Conservation (phyloP, 2,329 filamentous ascomycete genomes). For the Microsporum canis region DNA sequence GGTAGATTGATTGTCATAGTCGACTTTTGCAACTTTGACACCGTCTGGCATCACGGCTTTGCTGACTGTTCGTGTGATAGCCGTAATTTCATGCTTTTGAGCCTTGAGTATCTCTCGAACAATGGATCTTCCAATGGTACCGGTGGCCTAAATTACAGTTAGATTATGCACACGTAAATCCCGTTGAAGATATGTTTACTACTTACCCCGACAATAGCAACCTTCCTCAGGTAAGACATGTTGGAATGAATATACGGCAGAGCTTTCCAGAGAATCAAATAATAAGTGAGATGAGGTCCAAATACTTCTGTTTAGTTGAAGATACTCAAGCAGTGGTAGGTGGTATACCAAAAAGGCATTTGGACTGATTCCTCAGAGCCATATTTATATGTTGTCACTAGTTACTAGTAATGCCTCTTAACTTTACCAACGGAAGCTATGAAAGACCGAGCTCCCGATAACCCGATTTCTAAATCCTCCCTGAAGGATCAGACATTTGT, state of each 20-base stretch:
- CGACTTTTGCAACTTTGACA: constrained; percentile 33
- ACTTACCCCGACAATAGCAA: constrained; percentile 2
- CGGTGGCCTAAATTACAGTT: constrained; percentile 22
- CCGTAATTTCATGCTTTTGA: constrained; percentile 43
- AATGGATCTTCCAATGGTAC: constrained; percentile 24
- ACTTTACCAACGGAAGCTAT: background rate
- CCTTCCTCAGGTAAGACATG: background rate
- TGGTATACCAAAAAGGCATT: background rate
- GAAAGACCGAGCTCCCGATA: background rate
- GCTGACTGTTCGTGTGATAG: constrained; percentile 39
- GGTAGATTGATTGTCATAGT: constrained; percentile 39
- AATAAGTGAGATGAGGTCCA: background rate
- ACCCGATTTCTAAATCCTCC: background rate
- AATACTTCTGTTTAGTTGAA: background rate
- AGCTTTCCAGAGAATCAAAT: background rate
- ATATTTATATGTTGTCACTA: background rate
- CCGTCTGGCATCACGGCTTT: constrained; percentile 35
- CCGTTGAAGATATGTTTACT: background rate
- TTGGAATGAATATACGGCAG: background rate
- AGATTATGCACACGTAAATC: background rate
- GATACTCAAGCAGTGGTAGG: background rate
- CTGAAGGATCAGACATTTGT: background rate
- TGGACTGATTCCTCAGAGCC: background rate
- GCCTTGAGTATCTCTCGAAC: constrained; percentile 32
- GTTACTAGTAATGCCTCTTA: background rate